Evolutionary conservation across 306 rosid species (phyloP), one percentile per base, ranked within the genome.

Genomic region (Mimosa bimucronata): DNA sequence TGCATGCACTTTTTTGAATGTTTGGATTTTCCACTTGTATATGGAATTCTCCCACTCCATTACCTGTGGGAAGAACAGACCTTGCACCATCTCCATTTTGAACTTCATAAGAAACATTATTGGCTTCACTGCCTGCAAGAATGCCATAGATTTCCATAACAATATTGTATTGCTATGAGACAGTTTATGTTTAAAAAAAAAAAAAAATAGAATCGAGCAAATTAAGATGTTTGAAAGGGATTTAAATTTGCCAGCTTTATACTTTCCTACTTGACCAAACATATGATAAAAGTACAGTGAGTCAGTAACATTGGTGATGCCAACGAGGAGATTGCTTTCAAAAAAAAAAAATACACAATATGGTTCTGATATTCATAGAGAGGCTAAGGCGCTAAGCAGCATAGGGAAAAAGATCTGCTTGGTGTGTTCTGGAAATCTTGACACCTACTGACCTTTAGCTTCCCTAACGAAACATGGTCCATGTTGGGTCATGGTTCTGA

Each of bases 391-490:
- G 66, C 74, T 61, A 61, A 61, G 67, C n/a, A 6, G 38, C 38
- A 28, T 61, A 19, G 67, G n/a, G 67, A 9, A 2, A 12, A 31
- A 29, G 4, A 28, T 81, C 76, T 75, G 68, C 64, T 58, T 4
- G 37, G 74, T 31, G 74, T 45, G 57, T 42, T 83, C 65, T 50
- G 40, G 73, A 80, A 64, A 71, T 85, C 81, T 80, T 34, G 74
- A 76, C 77, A 45, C 44, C 83, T 1, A 82, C 83, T 80, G 85
- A 85, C 88, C 88, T 85, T 82, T 67, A 58, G 61, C 66, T 65
- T 78, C 82, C 81, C 77, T 64, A 85, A 74, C 46, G 77, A 80
- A 83, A 82, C 83, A 85, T 64, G 73, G 74, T 78, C 76, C 88
- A 78, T 75, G 84, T 50, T 74, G 80, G 67, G 58, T 82, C 82